A percentile compares a stretch with the other conserved stretches of the same genome.
Evolutionary conservation across 2,329 filamentous ascomycete genomes (phyloP).

Genomic region (Aspergillus vadensis): DNA sequence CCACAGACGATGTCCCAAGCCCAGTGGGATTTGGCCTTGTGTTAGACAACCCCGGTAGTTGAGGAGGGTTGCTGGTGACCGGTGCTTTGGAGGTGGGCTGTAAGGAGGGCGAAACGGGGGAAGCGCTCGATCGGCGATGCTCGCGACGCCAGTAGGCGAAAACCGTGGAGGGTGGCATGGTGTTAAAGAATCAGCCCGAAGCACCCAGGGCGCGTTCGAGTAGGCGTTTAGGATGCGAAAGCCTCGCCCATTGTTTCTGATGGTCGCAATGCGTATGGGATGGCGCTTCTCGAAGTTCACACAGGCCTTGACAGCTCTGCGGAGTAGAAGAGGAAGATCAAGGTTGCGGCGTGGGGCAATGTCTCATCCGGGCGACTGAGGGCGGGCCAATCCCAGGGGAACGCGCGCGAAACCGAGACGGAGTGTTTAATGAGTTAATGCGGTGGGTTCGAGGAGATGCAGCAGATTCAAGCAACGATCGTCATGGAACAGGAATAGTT

Average conservation of each 20-base stretch:
- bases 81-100: constrained; percentile 25
- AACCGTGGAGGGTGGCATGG: constrained; percentile 41
- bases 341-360: constrained; percentile 13
- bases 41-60: constrained; percentile 36
- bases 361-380: constrained; percentile 10
- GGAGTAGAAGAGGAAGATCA: constrained; percentile 4
- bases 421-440: constrained; percentile 1
- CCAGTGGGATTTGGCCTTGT: constrained; percentile 32
- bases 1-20: constrained; percentile 28
- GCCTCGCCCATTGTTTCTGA: constrained; percentile 14
- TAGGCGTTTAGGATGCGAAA: constrained; percentile 20
- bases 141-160: constrained; percentile 46
- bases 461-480: background rate
- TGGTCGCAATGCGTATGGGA: background rate
- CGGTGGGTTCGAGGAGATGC: background rate
- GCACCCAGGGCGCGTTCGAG: constrained; percentile 21
- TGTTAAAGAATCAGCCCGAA: constrained; percentile 14
- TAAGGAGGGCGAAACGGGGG: constrained; percentile 29
- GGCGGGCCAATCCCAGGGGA: constrained; percentile 4
- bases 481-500: background rate
- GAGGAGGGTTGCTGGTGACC: constrained; percentile 31
- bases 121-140: constrained; percentile 38
- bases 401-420: background rate
- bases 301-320: background rate
- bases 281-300: no score